Conservation (phyloP, 257 asterid species). For the Solanum bulbocastanum region DNA sequence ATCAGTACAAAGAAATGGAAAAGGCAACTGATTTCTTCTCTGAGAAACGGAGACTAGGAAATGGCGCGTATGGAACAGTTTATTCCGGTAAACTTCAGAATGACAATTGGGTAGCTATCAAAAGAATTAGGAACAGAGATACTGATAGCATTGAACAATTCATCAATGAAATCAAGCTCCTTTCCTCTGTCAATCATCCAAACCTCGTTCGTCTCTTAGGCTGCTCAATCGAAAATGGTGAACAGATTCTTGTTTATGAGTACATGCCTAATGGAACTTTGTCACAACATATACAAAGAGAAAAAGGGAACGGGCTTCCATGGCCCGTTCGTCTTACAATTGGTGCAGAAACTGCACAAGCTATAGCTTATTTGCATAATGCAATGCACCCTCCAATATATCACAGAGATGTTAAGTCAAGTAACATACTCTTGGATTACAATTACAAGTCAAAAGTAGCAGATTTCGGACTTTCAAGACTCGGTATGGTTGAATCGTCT, state of each 20-base stretch:
- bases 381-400: conserved; percentile 65
- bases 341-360: conserved; percentile 71
- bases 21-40: conserved; percentile 65
- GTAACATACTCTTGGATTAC: conserved; percentile 58
- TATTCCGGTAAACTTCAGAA: conserved; percentile 50
- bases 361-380: conserved; percentile 60
- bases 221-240: conserved; percentile 58
- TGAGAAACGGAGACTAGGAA: conserved; percentile 56
- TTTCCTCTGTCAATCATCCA: conserved; percentile 70
- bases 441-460: conserved; percentile 57
- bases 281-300: conserved; percentile 53
- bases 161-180: conserved; percentile 65
- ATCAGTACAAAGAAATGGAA: conserved; percentile 57
- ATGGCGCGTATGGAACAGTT: conserved; percentile 74
- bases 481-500: conserved; percentile 49
- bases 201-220: conserved; percentile 72
- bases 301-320: conserved; percentile 31
- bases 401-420: conserved; percentile 70
- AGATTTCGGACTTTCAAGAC: conserved; percentile 70
- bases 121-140: conserved; percentile 39
- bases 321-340: conserved; percentile 62
- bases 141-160: conserved; percentile 48
- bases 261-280: conserved; percentile 85
- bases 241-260: conserved; percentile 69
- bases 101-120: conserved; percentile 71